Base-by-base conservation (phyloP, 2,329 filamentous ascomycete genomes). In the Ophiostoma himal-ulmi region DNA sequence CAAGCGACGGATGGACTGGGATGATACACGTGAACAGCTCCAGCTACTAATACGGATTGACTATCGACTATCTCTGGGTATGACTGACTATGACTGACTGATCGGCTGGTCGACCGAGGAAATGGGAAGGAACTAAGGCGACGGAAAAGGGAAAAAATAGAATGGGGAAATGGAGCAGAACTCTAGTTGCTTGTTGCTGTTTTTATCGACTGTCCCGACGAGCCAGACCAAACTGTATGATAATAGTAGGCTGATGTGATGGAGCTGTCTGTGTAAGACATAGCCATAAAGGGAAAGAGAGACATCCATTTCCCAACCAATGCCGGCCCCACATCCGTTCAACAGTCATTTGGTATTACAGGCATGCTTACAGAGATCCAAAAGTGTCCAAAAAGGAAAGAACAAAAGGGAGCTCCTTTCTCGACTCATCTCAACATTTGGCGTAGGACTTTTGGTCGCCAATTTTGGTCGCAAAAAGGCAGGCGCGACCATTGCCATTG, bases 271-370 rank as follows among this genome's bases (percentile, higher is more conserved):
- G 54, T 34, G 57, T 62, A 62, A 62, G 57, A 62, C 57, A 62
- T 26, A 22, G 57, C 14, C 13, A 36, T n/a, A 64, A 34, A 41
- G 44, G 70, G 70, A 62, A 68, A 68, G 70, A 65, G 52, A 22
- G 36, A 34, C 62, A 37, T 37, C 36, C 62, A 65, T 57, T 69
- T 69, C 70, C 70, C 68, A 71, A 69, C 70, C 68, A 71, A 65
- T 65, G 68, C 41, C 54, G 68, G 65, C 64, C 68, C 70, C 70
- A 68, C 70, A 36, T 22, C 26, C 41, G 39, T 41, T 66, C 65
- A 41, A 44, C 36, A 41, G 41, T 34, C 41, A 26, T 17, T 20
- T n/a, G 17, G 13, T 13, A 37, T n/a, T 62, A 3, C 13, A 60
- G 54, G 20, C 11, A 30, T 20, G 10, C 11, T 8, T 34, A 30